phyloP scores from a whole-genome alignment of 805 yeast species.

The Martiniozyma abietophila region DNA sequence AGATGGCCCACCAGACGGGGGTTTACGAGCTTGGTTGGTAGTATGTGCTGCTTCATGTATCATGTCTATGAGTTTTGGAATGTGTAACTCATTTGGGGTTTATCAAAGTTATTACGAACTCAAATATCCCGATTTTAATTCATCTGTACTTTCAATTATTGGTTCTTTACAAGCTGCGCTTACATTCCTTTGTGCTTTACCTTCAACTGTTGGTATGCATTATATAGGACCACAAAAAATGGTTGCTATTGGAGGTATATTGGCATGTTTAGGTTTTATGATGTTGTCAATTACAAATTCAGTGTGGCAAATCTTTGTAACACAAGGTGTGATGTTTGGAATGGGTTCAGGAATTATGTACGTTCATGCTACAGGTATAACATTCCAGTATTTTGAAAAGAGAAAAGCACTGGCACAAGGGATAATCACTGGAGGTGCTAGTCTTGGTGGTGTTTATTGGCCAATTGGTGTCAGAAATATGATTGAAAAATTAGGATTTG shows the following conservation, averaged over 20 bases:
- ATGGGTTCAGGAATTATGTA: constrained; percentile 47
- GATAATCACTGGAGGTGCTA: constrained; percentile 39
- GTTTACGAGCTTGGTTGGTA: constrained; percentile 45
- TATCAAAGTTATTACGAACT: constrained; percentile 42
- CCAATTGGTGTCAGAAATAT: constrained; percentile 38
- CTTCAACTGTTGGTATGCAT: constrained; percentile 31
- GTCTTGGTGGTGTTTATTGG: constrained; percentile 42
- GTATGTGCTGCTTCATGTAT: constrained; percentile 39
- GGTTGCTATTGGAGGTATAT: constrained; percentile 33
- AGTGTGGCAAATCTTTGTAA: constrained; percentile 58
- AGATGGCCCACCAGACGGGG: constrained; percentile 35
- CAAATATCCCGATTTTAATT: constrained; percentile 32
- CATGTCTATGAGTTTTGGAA: constrained; percentile 46
- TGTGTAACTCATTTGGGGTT: constrained; percentile 50
- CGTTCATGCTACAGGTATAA: constrained; percentile 46
- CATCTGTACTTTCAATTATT: constrained; percentile 41
- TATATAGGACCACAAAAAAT: constrained; percentile 34
- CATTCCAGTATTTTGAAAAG: constrained; percentile 61
- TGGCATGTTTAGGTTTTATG: constrained; percentile 38
- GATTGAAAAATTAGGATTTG: constrained; percentile 29
- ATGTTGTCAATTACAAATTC: constrained; percentile 47
- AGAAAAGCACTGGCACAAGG: constrained; percentile 45
- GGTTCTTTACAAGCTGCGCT: constrained; percentile 45
- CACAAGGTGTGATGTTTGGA: constrained; percentile 62
- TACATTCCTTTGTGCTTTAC: constrained; percentile 40